These are phyloP conservation scores for Gorgonomyces haynaldii DNA, from an alignment of 192 early-diverging fungal genomes.

Conservation along the genomic window DNA sequence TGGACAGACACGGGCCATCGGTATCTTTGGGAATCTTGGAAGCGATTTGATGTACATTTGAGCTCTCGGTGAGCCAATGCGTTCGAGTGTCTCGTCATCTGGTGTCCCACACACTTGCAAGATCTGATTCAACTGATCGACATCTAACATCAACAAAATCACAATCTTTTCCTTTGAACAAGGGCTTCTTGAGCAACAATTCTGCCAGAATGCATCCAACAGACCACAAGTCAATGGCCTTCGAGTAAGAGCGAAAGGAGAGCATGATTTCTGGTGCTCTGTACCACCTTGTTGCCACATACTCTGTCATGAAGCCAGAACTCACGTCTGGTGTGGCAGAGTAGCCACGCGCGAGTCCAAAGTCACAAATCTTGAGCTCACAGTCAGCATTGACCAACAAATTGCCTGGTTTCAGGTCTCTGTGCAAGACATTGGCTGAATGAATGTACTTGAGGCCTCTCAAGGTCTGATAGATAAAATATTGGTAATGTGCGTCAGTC, in stretches of 20 bases:
- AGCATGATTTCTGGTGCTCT: conserved; percentile 93
- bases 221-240: conserved; percentile 49
- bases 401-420: conserved; percentile 86
- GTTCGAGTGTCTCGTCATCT: conserved; percentile 54
- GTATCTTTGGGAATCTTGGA: conserved; percentile 68
- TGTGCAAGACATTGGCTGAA: conserved; percentile 85
- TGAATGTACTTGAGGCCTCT: conserved; percentile 83
- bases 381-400: conserved; percentile 84
- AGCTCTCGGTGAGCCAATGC: conserved; percentile 58
- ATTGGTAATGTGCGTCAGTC: conserved; percentile 86
- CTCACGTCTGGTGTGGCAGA: conserved; percentile 66
- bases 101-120: conserved; percentile 78
- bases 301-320: conserved; percentile 89
- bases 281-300: conserved; percentile 92
- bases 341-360: conserved; percentile 14
- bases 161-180: conserved; percentile 13
- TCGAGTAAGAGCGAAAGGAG: conserved; percentile 85
- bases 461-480: conserved; percentile 75
- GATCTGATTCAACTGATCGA: conserved; percentile 89
- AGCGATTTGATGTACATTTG: conserved; percentile 80
- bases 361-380: conserved; percentile 55
- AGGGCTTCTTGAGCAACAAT: conserved; percentile 8
- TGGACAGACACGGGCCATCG: conserved; percentile 67
- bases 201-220: conserved; percentile 16
- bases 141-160: conserved; percentile 30